Evolutionary conservation across 2,329 filamentous ascomycete species (phyloP).

Genomic region (Aspergillus fijiensis): DNA sequence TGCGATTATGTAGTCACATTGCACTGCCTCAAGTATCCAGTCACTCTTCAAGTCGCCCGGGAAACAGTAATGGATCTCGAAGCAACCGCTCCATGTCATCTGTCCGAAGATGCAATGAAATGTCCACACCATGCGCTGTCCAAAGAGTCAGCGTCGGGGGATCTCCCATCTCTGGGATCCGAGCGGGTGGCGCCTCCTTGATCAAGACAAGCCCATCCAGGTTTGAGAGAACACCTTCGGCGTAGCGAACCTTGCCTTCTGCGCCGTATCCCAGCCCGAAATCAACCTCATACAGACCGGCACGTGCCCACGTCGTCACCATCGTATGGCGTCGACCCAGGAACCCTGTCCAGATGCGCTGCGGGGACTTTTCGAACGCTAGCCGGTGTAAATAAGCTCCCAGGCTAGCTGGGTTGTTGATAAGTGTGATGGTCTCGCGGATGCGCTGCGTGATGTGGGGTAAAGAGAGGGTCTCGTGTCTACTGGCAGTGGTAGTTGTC

Average conservation of each 20-base stretch:
- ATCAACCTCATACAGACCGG: slow-evolving; percentile 37
- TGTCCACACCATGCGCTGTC: slow-evolving; percentile 24
- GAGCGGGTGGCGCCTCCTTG: slow-evolving; percentile 20
- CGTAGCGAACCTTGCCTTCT: slow-evolving; percentile 16
- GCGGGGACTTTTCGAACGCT: slow-evolving; percentile 47
- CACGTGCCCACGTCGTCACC: slow-evolving; percentile 45
- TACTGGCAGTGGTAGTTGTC: neutral
- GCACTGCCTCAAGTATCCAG: neutral
- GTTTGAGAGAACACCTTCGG: slow-evolving; percentile 17
- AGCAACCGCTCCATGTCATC: slow-evolving; percentile 25
- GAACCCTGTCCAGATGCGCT: slow-evolving; percentile 52
- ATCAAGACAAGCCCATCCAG: slow-evolving; percentile 23
- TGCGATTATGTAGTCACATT: too few species aligned
- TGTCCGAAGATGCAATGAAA: slow-evolving; percentile 18
- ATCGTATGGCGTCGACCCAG: slow-evolving; percentile 45
- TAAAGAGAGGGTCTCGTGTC: neutral
- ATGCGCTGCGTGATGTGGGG: slow-evolving; percentile 28
- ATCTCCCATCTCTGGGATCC: neutral
- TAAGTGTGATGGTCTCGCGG: slow-evolving; percentile 35
- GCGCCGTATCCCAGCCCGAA: slow-evolving; percentile 29
- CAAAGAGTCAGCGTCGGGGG: slow-evolving; percentile 2
- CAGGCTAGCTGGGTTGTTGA: slow-evolving; percentile 39
- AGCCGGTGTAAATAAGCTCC: slow-evolving; percentile 45
- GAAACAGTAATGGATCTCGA: slow-evolving; percentile 19
- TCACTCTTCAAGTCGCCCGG: neutral